These are phyloP conservation scores for Trifolium pratense DNA, from an alignment of 306 rosid genomes.

Conservation along the genomic window DNA sequence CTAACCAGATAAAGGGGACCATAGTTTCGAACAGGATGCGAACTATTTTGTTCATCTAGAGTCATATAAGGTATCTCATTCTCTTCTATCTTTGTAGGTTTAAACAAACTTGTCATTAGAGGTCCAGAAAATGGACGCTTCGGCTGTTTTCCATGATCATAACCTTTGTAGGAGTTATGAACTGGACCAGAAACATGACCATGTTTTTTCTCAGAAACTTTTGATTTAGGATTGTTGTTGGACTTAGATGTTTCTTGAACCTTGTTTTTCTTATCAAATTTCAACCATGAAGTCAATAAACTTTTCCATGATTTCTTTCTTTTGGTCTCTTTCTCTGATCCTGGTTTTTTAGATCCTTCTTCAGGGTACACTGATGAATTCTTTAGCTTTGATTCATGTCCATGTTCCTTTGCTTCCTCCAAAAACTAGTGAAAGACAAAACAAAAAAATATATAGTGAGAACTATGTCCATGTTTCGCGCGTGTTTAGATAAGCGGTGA, in stretches of 20 bases:
- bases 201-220: constrained; percentile 44
- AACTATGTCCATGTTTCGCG: background rate
- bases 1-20: constrained; percentile 78
- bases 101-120: constrained; percentile 54
- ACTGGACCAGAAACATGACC: constrained; percentile 75
- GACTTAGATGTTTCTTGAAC: constrained; percentile 27
- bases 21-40: constrained; percentile 48
- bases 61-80: constrained; percentile 59
- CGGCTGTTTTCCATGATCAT: constrained; percentile 42
- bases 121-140: constrained; percentile 66
- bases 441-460: background rate
- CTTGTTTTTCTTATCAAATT: constrained; percentile 57
- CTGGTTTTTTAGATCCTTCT: constrained; percentile 45
- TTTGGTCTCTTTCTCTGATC: constrained; percentile 47
- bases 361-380: constrained; percentile 50
- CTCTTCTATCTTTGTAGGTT: constrained; percentile 46
- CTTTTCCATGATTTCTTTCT: constrained; percentile 77
- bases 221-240: constrained; percentile 21
- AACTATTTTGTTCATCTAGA: constrained; percentile 52
- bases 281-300: constrained; percentile 74
- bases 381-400: constrained; percentile 47
- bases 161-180: constrained; percentile 19
- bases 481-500: background rate
- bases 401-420: constrained; percentile 75
- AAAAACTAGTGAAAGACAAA: constrained; percentile 60